Evolutionary conservation across 1,139 yeast species (phyloP), one percentile per base, ranked within the genome.

Genomic region (Candida sojae): DNA sequence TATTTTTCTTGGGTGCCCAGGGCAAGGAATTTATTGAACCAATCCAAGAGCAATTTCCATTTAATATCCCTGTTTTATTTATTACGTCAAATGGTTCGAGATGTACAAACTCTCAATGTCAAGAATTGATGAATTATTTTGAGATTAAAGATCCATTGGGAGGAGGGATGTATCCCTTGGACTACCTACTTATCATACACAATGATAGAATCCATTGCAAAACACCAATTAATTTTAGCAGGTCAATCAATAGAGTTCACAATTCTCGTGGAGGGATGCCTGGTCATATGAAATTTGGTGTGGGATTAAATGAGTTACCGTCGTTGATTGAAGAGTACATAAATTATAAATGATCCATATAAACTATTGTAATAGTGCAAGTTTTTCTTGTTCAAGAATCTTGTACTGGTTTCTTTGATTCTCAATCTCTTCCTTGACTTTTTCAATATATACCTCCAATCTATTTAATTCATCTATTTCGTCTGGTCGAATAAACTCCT

Each of bases 391-490:
- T 56, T 83, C 85, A 50, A 80, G 68, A 49, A 76, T 79, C 47
- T 73, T 71, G 53, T 83, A 79, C 53, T 79, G 78, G 48, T 71
- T 68, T 48, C 80, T 70, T 53, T 80, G 79, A 44, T 67, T 70
- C 49, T 80, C 83, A 30, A 82, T 77, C 60, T 83, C 86, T 45
- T 73, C 73, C 48, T 77, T 77, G 2, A 92, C 85, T 49, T 81
- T 81, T 36, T 78, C 80, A 7, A 85, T 70, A 28, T 88, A 95
- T 21, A 82, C 75, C 17, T 85, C 83, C 47, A 89, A 71, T 49
- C 96, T 73, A 38, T 86, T 90, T 48, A 88, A 66, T 61, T 92
- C 97, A 54, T 91, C 96, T 30, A 74, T 73, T 62, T 92, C 98
- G 50, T 75, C 79, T 2, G 73, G 68, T 45, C 78, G 57, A 30